Evolutionary conservation across 2,329 filamentous ascomycete species (phyloP).

Genomic region (Fusarium mundagurra): DNA sequence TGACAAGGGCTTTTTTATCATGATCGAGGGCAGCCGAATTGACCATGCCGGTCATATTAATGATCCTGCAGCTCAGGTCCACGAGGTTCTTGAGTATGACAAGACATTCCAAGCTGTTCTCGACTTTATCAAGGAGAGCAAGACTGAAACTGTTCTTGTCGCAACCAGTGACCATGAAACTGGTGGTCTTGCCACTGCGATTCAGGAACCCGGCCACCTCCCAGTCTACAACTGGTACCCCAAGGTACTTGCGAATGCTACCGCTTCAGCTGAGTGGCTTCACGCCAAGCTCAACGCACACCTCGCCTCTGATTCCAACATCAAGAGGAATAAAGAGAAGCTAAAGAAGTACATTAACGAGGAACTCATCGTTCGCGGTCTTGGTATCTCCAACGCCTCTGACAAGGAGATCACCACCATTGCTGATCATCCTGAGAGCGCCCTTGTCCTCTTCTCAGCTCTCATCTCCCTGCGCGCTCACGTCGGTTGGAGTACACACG

Average conservation of each 20-base stretch:
- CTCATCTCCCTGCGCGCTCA: slow-evolving; percentile 90
- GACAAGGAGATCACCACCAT: slow-evolving; percentile 76
- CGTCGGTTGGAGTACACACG: slow-evolving; percentile 93
- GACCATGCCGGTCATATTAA: slow-evolving; percentile 93
- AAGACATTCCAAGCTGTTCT: slow-evolving; percentile 83
- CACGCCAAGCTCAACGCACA: slow-evolving; percentile 69
- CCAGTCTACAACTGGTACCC: slow-evolving; percentile 83
- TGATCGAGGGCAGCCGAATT: slow-evolving; percentile 97
- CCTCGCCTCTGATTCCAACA: slow-evolving; percentile 54
- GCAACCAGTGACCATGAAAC: slow-evolving; percentile 97
- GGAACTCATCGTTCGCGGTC: slow-evolving; percentile 71
- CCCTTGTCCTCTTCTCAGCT: slow-evolving; percentile 74
- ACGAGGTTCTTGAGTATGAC: slow-evolving; percentile 96
- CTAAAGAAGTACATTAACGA: slow-evolving; percentile 73
- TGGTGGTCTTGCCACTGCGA: slow-evolving; percentile 83
- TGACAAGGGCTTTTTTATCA: slow-evolving; percentile 95
- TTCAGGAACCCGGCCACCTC: slow-evolving; percentile 66
- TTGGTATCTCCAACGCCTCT: slow-evolving; percentile 80
- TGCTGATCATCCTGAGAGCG: slow-evolving; percentile 64
- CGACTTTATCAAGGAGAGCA: slow-evolving; percentile 81
- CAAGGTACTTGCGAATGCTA: slow-evolving; percentile 76
- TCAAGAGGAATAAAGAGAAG: slow-evolving; percentile 48
- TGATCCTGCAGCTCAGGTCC: slow-evolving; percentile 84
- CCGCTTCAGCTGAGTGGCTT: slow-evolving; percentile 80
- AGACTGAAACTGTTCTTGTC: slow-evolving; percentile 82